Percentiles rank a stretch among this genome's conserved stretches.
Evolutionary conservation across 169 alveolate genomes (phyloP).

Genomic region (Ichthyophthirius multifiliis): DNA sequence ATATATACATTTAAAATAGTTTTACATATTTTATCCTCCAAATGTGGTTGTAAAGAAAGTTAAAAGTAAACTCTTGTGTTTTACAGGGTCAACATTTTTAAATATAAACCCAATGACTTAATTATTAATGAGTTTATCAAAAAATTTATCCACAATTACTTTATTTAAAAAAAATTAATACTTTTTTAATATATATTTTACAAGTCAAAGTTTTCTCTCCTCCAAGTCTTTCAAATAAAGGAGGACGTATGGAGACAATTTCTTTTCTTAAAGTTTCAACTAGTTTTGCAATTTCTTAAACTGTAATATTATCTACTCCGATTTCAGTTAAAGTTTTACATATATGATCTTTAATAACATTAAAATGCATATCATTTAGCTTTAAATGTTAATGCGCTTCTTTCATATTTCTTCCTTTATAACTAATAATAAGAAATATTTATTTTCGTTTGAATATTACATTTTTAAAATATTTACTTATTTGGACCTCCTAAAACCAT

Average conservation of each 20-base stretch:
- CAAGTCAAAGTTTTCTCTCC: neutral
- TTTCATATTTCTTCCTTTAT: neutral
- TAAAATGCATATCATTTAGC: neutral
- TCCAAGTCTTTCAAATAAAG: neutral
- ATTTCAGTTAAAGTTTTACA: neutral
- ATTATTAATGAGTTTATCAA: neutral
- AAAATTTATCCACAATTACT: neutral
- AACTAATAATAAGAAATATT: neutral
- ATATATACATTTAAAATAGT: neutral
- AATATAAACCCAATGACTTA: neutral
- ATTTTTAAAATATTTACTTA: neutral
- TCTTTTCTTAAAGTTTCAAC: neutral
- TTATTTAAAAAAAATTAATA: neutral
- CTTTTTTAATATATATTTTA: neutral
- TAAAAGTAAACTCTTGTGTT: neutral
- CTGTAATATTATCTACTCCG: neutral
- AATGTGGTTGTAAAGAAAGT: neutral
- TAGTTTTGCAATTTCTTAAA: neutral
- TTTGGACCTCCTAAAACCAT: neutral
- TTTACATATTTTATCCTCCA: conserved; percentile 7
- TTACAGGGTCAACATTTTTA: neutral
- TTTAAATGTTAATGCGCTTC: neutral
- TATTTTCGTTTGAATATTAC: neutral
- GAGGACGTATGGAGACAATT: neutral
- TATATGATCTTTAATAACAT: neutral